These are phyloP conservation scores for Aspergillus homomorphus DNA, from an alignment of 495 filamentous ascomycete species.

Conservation along the genomic window DNA sequence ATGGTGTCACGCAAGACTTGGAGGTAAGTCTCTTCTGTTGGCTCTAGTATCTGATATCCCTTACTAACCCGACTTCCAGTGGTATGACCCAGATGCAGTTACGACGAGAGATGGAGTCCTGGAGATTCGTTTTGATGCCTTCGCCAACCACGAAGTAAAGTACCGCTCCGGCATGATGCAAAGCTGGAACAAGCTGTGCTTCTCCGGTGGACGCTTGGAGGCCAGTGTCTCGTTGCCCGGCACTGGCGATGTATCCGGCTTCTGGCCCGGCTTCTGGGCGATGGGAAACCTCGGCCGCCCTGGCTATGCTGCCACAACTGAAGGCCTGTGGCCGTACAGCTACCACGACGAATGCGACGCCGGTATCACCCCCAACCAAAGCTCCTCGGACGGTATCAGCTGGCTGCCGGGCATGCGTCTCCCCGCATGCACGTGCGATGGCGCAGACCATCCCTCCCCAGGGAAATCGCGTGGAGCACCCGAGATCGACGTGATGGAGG, in stretches of 20 bases:
- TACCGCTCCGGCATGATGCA: conserved; percentile 82
- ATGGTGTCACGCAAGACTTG: conserved; percentile 72
- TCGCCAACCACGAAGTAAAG: conserved; percentile 63
- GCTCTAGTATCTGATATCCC: not conserved
- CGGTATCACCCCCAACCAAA: conserved; percentile 78
- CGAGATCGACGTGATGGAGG: conserved; percentile 76
- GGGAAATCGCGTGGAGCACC: conserved; percentile 70
- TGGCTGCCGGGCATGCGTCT: conserved; percentile 71
- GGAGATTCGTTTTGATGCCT: conserved; percentile 64
- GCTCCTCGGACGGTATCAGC: conserved; percentile 62
- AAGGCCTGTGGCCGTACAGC: conserved; percentile 79
- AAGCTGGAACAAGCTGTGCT: conserved; percentile 78
- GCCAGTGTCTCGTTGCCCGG: conserved; percentile 75
- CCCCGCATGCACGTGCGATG: conserved; percentile 64
- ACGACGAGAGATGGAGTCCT: conserved; percentile 66
- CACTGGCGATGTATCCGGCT: conserved; percentile 62
- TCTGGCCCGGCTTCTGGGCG: conserved; percentile 82
- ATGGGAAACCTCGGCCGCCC: conserved; percentile 73
- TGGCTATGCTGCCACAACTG: conserved; percentile 66
- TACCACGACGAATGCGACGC: conserved; percentile 70
- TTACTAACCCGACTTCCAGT: conserved; percentile 36
- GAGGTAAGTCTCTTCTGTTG: conserved; percentile 43
- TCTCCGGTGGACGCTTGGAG: conserved; percentile 73
- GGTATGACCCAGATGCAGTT: conserved; percentile 78
- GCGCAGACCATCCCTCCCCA: conserved; percentile 65